Base-by-base conservation (phyloP, 2,329 filamentous ascomycete genomes). In the Knufia fluminis region DNA sequence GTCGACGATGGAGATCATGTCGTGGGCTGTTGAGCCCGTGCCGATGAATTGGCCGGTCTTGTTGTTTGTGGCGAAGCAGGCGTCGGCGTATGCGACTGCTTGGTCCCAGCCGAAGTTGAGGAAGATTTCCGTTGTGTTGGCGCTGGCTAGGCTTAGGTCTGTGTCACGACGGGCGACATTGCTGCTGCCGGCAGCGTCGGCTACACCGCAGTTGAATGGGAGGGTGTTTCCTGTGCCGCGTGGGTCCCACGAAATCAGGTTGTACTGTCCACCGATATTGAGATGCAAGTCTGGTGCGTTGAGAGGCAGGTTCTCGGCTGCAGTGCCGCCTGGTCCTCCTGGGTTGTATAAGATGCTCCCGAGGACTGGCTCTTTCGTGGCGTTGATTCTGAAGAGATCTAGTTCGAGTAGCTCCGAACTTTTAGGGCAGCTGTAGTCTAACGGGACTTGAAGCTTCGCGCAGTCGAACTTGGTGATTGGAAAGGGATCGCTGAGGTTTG, bases 1-100 rank as follows among this genome's bases (percentile, higher is more conserved):
- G 44, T 75, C 71, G 0, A 68, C 68, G 45, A 75, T 66, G 3
- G 57, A 48, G 49, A 73, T 66, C 53, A 74, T 61, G 50, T 76
- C 73, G 23, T 71, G 60, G 0, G 66, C 72, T 0, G 64, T 62
- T 51, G 69, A 74, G 0, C 68, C 66, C 0, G 70, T 74, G 8
- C 72, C 69, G 12, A 56, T 26, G 2, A 52, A 45, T 12, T 38
- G 10, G 38, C 48, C 54, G 12, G 39, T 46, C 19, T 43, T 49
- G 12, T 48, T 43, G 14, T 12, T 20, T 4, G 10, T 12, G 6
- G 26, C 24, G 36, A 14, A 43, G 28, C 52, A 52, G 8, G n/a
- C 7, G 9, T 52, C 50, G 20, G 50, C 50, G 16, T 12, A 24
- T 23, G 32, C 1, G 19, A 8, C 49, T 6, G 56, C 53, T 12